A percentile compares a stretch with the other conserved stretches of the same genome.
phyloP scores from a whole-genome alignment of 164 flowering plant genomes.

The Tetracentron sinense region DNA sequence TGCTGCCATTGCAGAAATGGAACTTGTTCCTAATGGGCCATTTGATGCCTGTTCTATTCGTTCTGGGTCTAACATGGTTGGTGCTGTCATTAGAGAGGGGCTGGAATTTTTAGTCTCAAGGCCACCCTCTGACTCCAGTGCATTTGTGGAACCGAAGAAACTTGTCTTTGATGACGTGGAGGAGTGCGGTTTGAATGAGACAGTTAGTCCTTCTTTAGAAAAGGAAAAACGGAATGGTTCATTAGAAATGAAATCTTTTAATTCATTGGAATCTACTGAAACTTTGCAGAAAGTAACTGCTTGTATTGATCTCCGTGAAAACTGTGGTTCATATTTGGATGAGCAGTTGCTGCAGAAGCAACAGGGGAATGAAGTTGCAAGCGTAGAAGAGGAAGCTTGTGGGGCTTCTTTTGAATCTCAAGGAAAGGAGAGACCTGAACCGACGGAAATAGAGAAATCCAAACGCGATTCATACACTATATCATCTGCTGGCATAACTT shows the following conservation, averaged over 20 bases:
- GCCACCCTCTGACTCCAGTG: constrained; percentile 17
- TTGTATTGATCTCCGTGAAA: constrained; percentile 3
- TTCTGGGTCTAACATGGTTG: constrained; percentile 17
- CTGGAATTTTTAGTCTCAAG: constrained; percentile 17
- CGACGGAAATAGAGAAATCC: constrained; percentile 3
- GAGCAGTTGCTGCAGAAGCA: constrained; percentile 17
- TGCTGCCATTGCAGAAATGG: constrained; percentile 18
- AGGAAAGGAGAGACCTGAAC: constrained; percentile 10
- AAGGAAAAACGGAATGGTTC: constrained; percentile 8
- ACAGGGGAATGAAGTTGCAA: constrained; percentile 16
- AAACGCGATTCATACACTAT: neutral
- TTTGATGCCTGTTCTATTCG: constrained; percentile 15
- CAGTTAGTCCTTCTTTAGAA: constrained; percentile 5
- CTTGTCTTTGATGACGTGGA: constrained; percentile 47
- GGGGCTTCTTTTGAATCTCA: constrained; percentile 13
- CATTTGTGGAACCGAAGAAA: constrained; percentile 40
- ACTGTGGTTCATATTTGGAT: neutral
- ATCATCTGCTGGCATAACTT: constrained; percentile 9
- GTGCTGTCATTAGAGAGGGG: constrained; percentile 13
- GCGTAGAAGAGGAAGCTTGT: constrained; percentile 12
- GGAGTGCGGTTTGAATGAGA: constrained; percentile 24
- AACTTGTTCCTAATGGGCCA: constrained; percentile 16
- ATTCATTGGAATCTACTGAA: constrained; percentile 10
- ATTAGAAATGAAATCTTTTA: constrained; percentile 11
- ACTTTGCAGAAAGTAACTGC: constrained; percentile 4